These are phyloP conservation scores for Leccinellum luteum DNA, from an alignment of 768 basidiomycete genomes.

Conservation along the genomic window DNA sequence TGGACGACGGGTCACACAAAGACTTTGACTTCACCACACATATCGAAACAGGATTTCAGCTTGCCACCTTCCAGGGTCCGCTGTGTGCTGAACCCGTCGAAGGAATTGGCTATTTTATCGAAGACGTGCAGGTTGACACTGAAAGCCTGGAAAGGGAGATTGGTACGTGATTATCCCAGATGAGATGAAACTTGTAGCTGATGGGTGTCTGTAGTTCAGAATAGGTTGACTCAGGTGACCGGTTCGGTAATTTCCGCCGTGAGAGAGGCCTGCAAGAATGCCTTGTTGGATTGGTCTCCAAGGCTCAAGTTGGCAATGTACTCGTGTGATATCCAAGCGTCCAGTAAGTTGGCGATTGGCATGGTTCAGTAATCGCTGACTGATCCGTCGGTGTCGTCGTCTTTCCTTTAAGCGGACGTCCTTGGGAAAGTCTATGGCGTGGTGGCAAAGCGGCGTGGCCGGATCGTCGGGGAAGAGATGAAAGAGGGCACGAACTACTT, in stretches of 20 bases:
- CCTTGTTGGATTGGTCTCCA: conserved; percentile 95
- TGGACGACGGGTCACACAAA: conserved; percentile 36
- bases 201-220: conserved; percentile 54
- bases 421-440: conserved; percentile 97
- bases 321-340: conserved; percentile 96
- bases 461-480: conserved; percentile 97
- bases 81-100: conserved; percentile 94
- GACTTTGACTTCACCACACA: conserved; percentile 69
- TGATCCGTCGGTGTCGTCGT: conserved; percentile 5
- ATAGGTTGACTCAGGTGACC: conserved; percentile 77
- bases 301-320: conserved; percentile 98
- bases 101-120: conserved; percentile 89
- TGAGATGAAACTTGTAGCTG: conserved; percentile 9
- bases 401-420: conserved; percentile 70
- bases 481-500: conserved; percentile 97
- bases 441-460: conserved; percentile 84
- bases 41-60: conserved; percentile 92
- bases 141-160: conserved; percentile 63
- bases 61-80: conserved; percentile 92
- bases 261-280: conserved; percentile 86
- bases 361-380: background rate
- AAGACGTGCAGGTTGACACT: conserved; percentile 62
- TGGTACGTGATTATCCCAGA: conserved; percentile 40
- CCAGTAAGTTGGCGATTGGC: conserved; percentile 57
- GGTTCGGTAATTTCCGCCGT: conserved; percentile 89